Conservation (phyloP, 805 yeast species). For the Schwanniomyces yamadae region DNA sequence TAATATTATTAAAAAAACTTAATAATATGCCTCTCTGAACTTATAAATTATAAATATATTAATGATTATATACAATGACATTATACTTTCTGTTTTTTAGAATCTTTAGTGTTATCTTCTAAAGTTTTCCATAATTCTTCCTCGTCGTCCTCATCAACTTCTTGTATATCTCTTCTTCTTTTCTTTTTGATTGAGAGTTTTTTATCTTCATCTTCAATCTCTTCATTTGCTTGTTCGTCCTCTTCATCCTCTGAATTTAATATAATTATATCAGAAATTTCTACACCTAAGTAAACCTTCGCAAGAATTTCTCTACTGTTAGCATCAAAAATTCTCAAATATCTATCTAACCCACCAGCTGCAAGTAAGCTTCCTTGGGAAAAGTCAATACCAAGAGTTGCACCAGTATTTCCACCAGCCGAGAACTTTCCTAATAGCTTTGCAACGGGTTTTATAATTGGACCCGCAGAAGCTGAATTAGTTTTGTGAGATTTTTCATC, state of each 20-base stretch:
- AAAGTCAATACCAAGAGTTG: slow-evolving; percentile 67
- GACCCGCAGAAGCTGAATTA: slow-evolving; percentile 45
- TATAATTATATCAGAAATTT: slow-evolving; percentile 53
- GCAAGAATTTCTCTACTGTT: slow-evolving; percentile 57
- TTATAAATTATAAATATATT: background rate
- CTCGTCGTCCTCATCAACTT: slow-evolving; percentile 26
- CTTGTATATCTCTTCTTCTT: slow-evolving; percentile 22
- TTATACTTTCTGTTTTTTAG: slow-evolving; percentile 29
- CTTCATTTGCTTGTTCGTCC: slow-evolving; percentile 21
- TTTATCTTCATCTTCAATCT: slow-evolving; percentile 7
- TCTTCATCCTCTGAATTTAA: slow-evolving; percentile 47
- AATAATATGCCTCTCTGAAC: too few relatives aligned
- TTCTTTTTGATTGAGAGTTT: slow-evolving; percentile 13
- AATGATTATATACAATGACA: background rate
- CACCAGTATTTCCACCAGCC: slow-evolving; percentile 55
- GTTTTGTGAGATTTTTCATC: slow-evolving; percentile 36
- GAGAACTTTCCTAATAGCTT: slow-evolving; percentile 62
- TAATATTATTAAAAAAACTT: slow-evolving; percentile 1
- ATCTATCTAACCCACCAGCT: slow-evolving; percentile 86
- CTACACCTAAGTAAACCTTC: slow-evolving; percentile 76
- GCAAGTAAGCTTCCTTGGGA: slow-evolving; percentile 48
- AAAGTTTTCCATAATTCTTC: slow-evolving; percentile 41
- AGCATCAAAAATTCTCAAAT: slow-evolving; percentile 72
- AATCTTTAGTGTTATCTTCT: slow-evolving; percentile 28
- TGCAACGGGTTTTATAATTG: slow-evolving; percentile 47